A percentile compares a stretch with the other conserved stretches of the same genome.
phyloP scores from a whole-genome alignment of 2,329 filamentous ascomycete genomes.

The Aspergillus thermomutatus region DNA sequence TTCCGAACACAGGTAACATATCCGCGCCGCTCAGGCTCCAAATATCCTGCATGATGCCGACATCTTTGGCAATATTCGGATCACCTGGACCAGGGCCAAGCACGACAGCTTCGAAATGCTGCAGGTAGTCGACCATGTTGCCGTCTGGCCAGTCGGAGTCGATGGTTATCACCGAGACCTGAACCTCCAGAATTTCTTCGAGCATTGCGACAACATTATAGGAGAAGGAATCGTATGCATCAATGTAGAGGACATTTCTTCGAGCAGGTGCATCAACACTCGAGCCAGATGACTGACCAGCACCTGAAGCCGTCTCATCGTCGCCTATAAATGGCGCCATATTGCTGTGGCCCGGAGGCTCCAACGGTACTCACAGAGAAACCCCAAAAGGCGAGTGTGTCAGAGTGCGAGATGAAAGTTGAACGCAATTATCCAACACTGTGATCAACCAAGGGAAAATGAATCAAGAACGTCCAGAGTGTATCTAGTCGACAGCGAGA shows the following conservation, averaged over 20 bases:
- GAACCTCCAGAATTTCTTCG: constrained; percentile 62
- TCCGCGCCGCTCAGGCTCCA: constrained; percentile 64
- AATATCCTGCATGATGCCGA: constrained; percentile 74
- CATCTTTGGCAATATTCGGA: constrained; percentile 67
- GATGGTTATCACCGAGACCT: constrained; percentile 70
- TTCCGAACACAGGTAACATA: constrained; percentile 74
- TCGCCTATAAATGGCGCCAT: constrained; percentile 32
- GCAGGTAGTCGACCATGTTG: constrained; percentile 48
- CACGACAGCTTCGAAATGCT: constrained; percentile 76
- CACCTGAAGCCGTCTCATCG: constrained; percentile 15
- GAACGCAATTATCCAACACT: neutral
- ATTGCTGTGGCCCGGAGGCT: neutral
- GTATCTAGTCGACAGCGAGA: neutral
- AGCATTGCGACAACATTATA: constrained; percentile 89
- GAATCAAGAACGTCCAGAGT: neutral
- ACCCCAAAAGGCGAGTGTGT: neutral
- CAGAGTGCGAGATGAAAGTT: neutral
- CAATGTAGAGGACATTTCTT: constrained; percentile 72
- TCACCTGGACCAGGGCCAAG: constrained; percentile 88
- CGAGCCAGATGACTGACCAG: neutral
- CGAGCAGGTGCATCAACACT: neutral
- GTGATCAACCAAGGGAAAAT: neutral
- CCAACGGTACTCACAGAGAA: neutral
- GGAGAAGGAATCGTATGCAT: constrained; percentile 95
- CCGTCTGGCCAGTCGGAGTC: constrained; percentile 49